Evolutionary conservation across 768 basidiomycete species (phyloP).

Genomic region (Russula vinacea): DNA sequence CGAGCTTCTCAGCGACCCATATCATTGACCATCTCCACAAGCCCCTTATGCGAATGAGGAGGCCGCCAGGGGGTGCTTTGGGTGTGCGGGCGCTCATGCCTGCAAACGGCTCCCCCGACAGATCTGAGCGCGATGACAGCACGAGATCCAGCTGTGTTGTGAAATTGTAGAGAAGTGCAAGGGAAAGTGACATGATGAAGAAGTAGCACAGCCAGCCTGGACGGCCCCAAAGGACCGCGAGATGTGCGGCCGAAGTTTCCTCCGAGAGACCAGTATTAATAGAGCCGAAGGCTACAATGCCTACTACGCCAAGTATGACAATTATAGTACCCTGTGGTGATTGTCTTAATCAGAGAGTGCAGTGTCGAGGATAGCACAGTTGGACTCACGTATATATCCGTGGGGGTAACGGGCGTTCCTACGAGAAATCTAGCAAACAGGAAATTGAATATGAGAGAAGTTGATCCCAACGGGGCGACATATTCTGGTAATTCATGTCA

Average conservation of each 20-base stretch:
- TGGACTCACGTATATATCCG: constrained; percentile 69
- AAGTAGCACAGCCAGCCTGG: constrained; percentile 91
- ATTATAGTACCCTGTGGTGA: constrained; percentile 69
- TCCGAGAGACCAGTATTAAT: constrained; percentile 75
- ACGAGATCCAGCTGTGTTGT: constrained; percentile 71
- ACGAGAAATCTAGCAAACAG: constrained; percentile 88
- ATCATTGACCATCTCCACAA: constrained; percentile 49
- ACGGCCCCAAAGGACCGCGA: constrained; percentile 83
- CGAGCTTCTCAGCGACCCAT: constrained; percentile 60
- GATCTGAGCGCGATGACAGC: constrained; percentile 64
- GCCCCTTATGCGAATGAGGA: constrained; percentile 38
- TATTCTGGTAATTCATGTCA: constrained; percentile 58
- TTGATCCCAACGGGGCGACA: constrained; percentile 91
- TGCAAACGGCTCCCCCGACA: constrained; percentile 55
- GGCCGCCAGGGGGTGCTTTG: constrained; percentile 26
- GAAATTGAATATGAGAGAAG: constrained; percentile 94
- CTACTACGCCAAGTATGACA: constrained; percentile 80
- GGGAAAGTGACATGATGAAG: constrained; percentile 69
- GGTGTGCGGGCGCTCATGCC: constrained; percentile 39
- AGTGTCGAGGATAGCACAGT: background rate
- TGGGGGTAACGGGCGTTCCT: constrained; percentile 78
- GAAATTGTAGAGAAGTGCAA: constrained; percentile 63
- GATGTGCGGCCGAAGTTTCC: constrained; percentile 68
- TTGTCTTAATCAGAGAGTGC: constrained; percentile 10
- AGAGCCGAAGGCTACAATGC: constrained; percentile 83